Evolutionary conservation across 164 flowering plant genomes (phyloP), one percentile per base, ranked within the genome.

Genomic region (Magnolia changhungtana): DNA sequence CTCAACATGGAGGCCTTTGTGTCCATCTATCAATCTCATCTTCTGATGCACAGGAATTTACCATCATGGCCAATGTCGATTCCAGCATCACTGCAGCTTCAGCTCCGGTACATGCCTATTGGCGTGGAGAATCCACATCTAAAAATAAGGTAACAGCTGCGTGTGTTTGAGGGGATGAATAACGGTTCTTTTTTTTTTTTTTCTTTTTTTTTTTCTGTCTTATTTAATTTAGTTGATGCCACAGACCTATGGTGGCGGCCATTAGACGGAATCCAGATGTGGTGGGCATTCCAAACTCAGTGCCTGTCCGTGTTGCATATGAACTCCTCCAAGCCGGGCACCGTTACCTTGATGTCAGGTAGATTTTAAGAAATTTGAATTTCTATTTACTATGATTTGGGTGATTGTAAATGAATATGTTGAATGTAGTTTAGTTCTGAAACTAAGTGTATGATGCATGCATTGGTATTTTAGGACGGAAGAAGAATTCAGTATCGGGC

Each of bases 291-390:
- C 95, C 95, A 2, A 85, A 84, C 13, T 95, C 98, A 19, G 98
- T 93, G 52, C 98, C 98, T 0, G 95, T 95, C 10, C 86, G 93
- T 21, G 96, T 91, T 8, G 98, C 98, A 2, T 85, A 85, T n/a
- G 98, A 91, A 79, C 93, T 95, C 72, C 89, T 88, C 82, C 97
- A 81, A 79, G 95, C 98, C 45, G 98, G 98, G 10, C 96, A 95
- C 76, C 86, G 82, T 3, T 95, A 91, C 75, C 81, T 95, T 79
- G 98, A 95, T 69, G 98, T 95, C 79, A 87, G 98, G 98, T 88
- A 74, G 4, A 1, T 9, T 24, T 21, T 31, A 4, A 14, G 20
- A 27, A 13, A 1, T 16, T 45, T 37, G 19, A 5, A 23, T 4
- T 37, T 37, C 45, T 3, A 37, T 37, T 37, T 37, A 37, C 7